phyloP scores from a whole-genome alignment of 1,284 basidiomycete genomes.

The Apiotrichum gracile region DNA sequence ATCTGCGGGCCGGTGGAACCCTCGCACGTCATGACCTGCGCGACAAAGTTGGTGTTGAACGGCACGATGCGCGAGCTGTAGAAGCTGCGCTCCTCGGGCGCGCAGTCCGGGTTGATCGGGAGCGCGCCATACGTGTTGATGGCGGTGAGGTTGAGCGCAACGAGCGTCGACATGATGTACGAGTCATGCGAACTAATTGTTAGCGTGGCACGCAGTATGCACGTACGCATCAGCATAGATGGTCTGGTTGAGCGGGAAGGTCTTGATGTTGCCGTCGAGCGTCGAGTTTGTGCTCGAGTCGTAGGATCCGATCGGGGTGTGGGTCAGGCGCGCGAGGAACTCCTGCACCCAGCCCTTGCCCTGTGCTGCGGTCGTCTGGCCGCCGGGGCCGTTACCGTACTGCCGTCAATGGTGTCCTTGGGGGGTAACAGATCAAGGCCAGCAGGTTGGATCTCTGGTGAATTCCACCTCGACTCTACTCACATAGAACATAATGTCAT shows the following conservation, averaged over 20 bases:
- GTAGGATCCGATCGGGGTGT: conserved; percentile 60
- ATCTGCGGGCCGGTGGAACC: conserved; percentile 33
- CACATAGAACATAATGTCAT: conserved; percentile 37
- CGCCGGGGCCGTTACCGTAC: neutral
- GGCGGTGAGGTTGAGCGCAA: conserved; percentile 63
- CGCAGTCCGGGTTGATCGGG: conserved; percentile 3
- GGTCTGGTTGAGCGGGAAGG: conserved; percentile 72
- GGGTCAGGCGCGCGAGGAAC: conserved; percentile 68
- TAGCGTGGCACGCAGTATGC: neutral
- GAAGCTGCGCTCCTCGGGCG: conserved; percentile 53
- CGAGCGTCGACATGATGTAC: conserved; percentile 68
- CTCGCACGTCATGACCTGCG: conserved; percentile 40
- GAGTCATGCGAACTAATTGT: conserved; percentile 48
- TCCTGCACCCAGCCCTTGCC: conserved; percentile 83
- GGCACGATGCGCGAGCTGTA: conserved; percentile 63
- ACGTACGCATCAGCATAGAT: conserved; percentile 56
- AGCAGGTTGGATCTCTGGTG: no score
- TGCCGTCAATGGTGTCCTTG: no score
- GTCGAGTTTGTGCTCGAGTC: conserved; percentile 76
- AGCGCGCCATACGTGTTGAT: conserved; percentile 27
- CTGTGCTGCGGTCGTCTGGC: conserved; percentile 56
- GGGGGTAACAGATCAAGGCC: no score
- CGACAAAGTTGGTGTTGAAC: conserved; percentile 56
- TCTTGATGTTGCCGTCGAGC: conserved; percentile 60
- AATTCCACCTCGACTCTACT: no score